Conservation (phyloP, 371 early-diverging fungal species). For the Vairimorpha apis region DNA sequence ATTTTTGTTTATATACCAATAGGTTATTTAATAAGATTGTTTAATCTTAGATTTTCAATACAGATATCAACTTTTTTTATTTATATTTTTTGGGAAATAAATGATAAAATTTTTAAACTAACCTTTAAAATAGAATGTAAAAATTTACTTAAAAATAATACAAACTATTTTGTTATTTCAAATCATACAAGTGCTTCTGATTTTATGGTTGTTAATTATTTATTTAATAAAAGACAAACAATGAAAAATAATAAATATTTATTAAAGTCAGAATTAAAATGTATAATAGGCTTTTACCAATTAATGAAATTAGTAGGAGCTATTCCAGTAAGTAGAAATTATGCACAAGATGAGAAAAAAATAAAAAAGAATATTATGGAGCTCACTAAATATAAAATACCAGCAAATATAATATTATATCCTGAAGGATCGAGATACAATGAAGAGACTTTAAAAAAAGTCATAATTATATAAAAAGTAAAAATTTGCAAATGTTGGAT, state of each 20-base stretch:
- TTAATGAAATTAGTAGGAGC: constrained; percentile 36
- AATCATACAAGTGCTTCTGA: constrained; percentile 62
- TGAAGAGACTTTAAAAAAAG: constrained; percentile 51
- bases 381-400: constrained; percentile 16
- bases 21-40: constrained; percentile 6
- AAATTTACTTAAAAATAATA: constrained; percentile 2
- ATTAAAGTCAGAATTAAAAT: constrained; percentile 48
- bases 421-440: constrained; percentile 61
- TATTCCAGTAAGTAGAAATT: constrained; percentile 55
- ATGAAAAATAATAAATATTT: constrained; percentile 50
- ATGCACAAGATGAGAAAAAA: constrained; percentile 52
- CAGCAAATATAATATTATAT: constrained; percentile 57
- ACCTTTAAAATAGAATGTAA: constrained; percentile 5
- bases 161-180: constrained; percentile 49
- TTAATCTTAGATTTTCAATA: constrained; percentile 4
- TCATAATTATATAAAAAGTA: constrained; percentile 66
- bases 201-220: constrained; percentile 51
- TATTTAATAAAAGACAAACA: constrained; percentile 27
- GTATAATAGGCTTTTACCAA: constrained; percentile 59
- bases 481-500: constrained; percentile 66
- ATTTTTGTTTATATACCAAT: constrained; percentile 3
- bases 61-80: constrained; percentile 19
- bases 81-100: constrained; percentile 18
- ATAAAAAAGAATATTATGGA: constrained; percentile 45
- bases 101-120: constrained; percentile 9